phyloP scores from a whole-genome alignment of 2,329 filamentous ascomycete genomes.

The Phaeophleospora eucalypticola region DNA sequence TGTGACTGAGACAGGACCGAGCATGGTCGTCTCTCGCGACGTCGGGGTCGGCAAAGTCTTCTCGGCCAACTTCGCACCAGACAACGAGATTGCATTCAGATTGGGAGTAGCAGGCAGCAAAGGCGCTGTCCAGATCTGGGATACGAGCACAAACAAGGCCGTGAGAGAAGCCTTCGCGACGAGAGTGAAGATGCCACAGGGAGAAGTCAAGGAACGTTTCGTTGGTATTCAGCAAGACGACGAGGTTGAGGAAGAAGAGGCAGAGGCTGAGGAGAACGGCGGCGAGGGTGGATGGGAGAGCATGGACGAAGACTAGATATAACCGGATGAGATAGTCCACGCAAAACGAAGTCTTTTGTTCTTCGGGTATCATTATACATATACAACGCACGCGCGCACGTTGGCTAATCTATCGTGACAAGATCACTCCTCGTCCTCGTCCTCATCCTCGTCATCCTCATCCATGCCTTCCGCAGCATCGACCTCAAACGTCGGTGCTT shows the following conservation, averaged over 20 bases:
- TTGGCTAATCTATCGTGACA: too few relatives aligned
- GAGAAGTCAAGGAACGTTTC: conserved; percentile 67
- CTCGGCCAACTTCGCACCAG: conserved; percentile 82
- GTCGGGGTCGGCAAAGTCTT: conserved; percentile 94
- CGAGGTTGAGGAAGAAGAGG: conserved; percentile 60
- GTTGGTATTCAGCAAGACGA: conserved; percentile 65
- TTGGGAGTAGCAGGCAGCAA: conserved; percentile 92
- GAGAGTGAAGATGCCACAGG: conserved; percentile 58
- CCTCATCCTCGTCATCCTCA: conserved; percentile 82
- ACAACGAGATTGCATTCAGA: conserved; percentile 84
- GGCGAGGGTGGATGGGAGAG: conserved; percentile 34
- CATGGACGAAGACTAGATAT: conserved; percentile 34
- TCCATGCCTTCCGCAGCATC: conserved; percentile 90
- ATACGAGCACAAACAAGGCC: conserved; percentile 86
- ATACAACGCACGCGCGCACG: too few relatives aligned
- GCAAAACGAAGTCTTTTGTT: neutral
- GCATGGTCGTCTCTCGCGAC: conserved; percentile 86
- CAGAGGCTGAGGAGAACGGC: conserved; percentile 47
- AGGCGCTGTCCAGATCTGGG: conserved; percentile 89
- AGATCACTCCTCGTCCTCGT: conserved; percentile 42
- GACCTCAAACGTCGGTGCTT: conserved; percentile 84
- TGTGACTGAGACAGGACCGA: conserved; percentile 69
- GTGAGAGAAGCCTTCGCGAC: conserved; percentile 80
- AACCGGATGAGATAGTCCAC: neutral
- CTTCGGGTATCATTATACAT: conserved; percentile 6